Percentiles rank a stretch among this genome's conserved stretches.
phyloP scores from a whole-genome alignment of 164 flowering plant species.

The Saururus chinensis region DNA sequence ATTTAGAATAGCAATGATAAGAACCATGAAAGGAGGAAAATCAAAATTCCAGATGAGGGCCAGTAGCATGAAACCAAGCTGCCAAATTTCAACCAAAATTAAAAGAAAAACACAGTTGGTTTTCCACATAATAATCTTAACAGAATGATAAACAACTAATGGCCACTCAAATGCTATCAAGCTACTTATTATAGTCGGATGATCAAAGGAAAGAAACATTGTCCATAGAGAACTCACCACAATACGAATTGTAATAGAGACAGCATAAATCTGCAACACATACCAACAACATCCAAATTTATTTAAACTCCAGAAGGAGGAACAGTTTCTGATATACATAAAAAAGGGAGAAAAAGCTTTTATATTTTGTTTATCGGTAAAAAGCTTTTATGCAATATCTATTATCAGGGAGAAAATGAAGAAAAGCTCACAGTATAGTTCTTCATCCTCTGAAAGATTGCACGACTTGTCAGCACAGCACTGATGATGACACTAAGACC shows the following conservation, averaged over 20 bases:
- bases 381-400: background rate
- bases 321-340: background rate
- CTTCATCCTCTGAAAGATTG: slow-evolving; percentile 5
- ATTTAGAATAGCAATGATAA: slow-evolving; percentile 84
- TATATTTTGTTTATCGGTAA: no score
- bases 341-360: background rate
- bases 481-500: slow-evolving; percentile 6
- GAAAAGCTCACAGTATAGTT: slow-evolving; percentile 1
- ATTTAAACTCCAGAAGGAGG: background rate
- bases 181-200: no score
- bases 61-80: slow-evolving; percentile 87
- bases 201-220: no score
- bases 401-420: background rate
- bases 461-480: slow-evolving; percentile 5
- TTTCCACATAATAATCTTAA: no score
- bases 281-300: background rate
- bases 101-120: no score
- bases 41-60: slow-evolving; percentile 85
- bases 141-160: background rate
- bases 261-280: slow-evolving; percentile 3
- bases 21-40: slow-evolving; percentile 95
- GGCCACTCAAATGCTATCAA: background rate
- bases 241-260: slow-evolving; percentile 4
- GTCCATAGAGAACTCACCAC: background rate
- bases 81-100: slow-evolving; percentile 12